phyloP scores from a whole-genome alignment of 2,329 filamentous ascomycete genomes.

The Amauroascus verrucosus region DNA sequence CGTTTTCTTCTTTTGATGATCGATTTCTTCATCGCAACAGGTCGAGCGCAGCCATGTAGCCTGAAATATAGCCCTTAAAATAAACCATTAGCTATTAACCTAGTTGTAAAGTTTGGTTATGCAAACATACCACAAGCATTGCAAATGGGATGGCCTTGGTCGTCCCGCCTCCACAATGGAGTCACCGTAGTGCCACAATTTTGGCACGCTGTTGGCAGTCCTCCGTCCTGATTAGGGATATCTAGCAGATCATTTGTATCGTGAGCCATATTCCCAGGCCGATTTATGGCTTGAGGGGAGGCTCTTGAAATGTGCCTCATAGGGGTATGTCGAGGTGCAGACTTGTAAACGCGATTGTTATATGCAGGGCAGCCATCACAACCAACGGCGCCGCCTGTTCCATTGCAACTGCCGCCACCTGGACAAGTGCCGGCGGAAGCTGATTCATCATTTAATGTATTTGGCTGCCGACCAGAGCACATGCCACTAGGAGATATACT shows the following conservation, averaged over 20 bases:
- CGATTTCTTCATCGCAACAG: slow-evolving; percentile 97
- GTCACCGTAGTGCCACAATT: slow-evolving; percentile 97
- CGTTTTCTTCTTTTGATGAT: slow-evolving; percentile 94
- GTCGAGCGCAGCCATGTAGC: slow-evolving; percentile 83
- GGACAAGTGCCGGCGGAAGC: slow-evolving; percentile 67
- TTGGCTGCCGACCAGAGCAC: slow-evolving; percentile 22
- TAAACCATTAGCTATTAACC: background rate
- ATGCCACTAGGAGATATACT: slow-evolving; percentile 27
- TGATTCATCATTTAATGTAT: slow-evolving; percentile 24
- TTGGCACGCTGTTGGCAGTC: slow-evolving; percentile 78
- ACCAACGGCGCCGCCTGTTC: slow-evolving; percentile 86
- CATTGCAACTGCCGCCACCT: slow-evolving; percentile 88
- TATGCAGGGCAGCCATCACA: slow-evolving; percentile 94
- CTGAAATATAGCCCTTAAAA: slow-evolving; percentile 80
- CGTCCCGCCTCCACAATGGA: slow-evolving; percentile 87
- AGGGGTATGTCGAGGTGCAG: slow-evolving; percentile 45
- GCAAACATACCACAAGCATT: slow-evolving; percentile 79
- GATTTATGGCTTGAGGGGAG: slow-evolving; percentile 24
- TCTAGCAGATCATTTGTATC: slow-evolving; percentile 21
- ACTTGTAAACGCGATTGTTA: slow-evolving; percentile 92
- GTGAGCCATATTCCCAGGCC: slow-evolving; percentile 15
- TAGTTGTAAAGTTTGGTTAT: background rate
- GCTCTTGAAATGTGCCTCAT: slow-evolving; percentile 25
- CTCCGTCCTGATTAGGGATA: slow-evolving; percentile 21
- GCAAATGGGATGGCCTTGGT: slow-evolving; percentile 91